Percentiles rank a stretch among this genome's conserved stretches.
Evolutionary conservation across 2,329 filamentous ascomycete species (phyloP).

Genomic region (Colletotrichum shisoi): DNA sequence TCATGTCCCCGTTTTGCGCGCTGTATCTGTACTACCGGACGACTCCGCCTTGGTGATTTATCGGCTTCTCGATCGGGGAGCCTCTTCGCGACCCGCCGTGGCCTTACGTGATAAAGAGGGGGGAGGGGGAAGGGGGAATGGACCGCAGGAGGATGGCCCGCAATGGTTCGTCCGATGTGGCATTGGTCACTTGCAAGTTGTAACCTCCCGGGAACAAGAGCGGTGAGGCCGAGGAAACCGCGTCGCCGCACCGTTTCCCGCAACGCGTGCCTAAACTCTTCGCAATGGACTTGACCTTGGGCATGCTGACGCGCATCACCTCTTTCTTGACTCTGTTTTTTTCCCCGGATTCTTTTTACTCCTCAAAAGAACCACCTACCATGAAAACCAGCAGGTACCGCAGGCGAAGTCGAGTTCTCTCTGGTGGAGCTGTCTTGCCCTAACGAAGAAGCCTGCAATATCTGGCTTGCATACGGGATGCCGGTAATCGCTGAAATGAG

Average conservation of each 20-base stretch:
- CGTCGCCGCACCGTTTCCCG: neutral
- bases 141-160: neutral
- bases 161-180: conserved; percentile 11
- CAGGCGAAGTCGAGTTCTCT: neutral
- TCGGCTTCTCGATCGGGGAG: conserved; percentile 18
- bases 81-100: neutral
- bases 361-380: too few species aligned
- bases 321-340: neutral
- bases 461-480: conserved; percentile 26
- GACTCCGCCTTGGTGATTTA: neutral
- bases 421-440: neutral
- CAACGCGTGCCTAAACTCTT: conserved; percentile 3
- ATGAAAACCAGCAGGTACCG: neutral
- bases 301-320: neutral
- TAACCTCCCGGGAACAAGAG: conserved; percentile 1
- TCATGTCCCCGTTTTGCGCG: neutral
- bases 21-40: neutral
- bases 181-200: too few species aligned
- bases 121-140: neutral
- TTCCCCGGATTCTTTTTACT: too few species aligned
- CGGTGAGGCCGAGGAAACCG: conserved; percentile 10
- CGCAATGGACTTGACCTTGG: conserved; percentile 10
- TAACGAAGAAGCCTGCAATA: conserved; percentile 22
- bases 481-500: conserved; percentile 20
- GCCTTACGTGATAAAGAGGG: neutral